Evolutionary conservation across 352 stramenopile genomes (phyloP).

Genomic region (Phytophthora macrochlamydospora): DNA sequence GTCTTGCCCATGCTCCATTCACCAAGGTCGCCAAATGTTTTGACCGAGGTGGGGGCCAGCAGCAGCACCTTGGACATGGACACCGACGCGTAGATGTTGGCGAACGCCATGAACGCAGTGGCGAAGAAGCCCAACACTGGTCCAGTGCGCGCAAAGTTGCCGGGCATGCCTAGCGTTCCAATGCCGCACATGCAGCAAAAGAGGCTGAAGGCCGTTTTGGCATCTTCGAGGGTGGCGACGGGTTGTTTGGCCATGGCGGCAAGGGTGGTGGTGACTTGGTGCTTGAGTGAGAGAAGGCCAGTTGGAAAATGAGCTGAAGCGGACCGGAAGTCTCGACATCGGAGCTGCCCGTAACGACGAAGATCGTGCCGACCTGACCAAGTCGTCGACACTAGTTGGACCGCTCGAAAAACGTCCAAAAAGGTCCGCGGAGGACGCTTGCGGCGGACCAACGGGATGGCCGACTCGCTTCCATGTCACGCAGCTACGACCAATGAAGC

Average conservation of each 20-base stretch:
- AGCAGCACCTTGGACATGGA: slow-evolving; percentile 59
- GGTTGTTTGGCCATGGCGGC: slow-evolving; percentile 17
- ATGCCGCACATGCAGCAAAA: slow-evolving; percentile 66
- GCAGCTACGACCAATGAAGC: slow-evolving; percentile 12
- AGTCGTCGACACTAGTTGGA: slow-evolving; percentile 1
- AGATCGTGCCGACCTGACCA: background rate
- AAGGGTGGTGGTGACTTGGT: slow-evolving; percentile 39
- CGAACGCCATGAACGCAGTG: slow-evolving; percentile 64
- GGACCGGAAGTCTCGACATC: background rate
- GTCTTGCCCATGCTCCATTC: slow-evolving; percentile 57
- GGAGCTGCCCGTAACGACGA: background rate
- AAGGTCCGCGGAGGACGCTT: slow-evolving; percentile 4
- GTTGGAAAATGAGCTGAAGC: slow-evolving; percentile 17
- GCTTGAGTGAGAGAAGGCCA: slow-evolving; percentile 2
- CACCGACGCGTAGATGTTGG: slow-evolving; percentile 65
- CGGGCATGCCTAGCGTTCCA: slow-evolving; percentile 63
- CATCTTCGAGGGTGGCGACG: slow-evolving; percentile 48
- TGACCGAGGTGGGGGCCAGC: slow-evolving; percentile 47
- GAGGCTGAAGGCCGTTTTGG: slow-evolving; percentile 47
- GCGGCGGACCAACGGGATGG: slow-evolving; percentile 16
- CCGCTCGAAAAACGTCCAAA: slow-evolving; percentile 10
- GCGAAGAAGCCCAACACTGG: slow-evolving; percentile 44
- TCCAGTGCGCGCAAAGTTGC: slow-evolving; percentile 55
- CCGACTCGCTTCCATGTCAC: slow-evolving; percentile 14
- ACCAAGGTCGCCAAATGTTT: slow-evolving; percentile 62